These are phyloP conservation scores for Globomyces pollinis-pini DNA, from an alignment of 192 early-diverging fungal genomes.

Conservation along the genomic window DNA sequence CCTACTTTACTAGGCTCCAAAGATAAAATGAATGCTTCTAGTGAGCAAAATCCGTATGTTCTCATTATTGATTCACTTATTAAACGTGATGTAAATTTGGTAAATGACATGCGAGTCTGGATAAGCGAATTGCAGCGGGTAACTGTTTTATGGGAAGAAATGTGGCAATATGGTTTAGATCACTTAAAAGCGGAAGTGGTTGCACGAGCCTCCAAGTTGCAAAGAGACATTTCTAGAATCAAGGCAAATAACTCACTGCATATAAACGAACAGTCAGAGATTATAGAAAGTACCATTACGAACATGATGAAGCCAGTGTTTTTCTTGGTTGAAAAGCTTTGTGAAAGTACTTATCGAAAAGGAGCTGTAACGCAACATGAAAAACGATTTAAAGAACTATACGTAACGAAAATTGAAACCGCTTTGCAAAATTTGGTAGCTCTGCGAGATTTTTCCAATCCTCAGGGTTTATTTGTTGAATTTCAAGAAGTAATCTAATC, in stretches of 20 bases:
- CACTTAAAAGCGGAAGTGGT: constrained; percentile 48
- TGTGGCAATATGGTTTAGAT: constrained; percentile 63
- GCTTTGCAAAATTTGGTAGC: constrained; percentile 40
- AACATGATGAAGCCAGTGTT: constrained; percentile 54
- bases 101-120: constrained; percentile 45
- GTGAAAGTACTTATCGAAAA: constrained; percentile 28
- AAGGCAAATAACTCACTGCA: constrained; percentile 30
- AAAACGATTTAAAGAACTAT: constrained; percentile 53
- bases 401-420: constrained; percentile 42
- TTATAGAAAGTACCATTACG: constrained; percentile 45
- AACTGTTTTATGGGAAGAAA: constrained; percentile 78
- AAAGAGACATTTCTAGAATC: constrained; percentile 48
- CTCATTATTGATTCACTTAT: constrained; percentile 2
- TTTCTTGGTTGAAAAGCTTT: constrained; percentile 43
- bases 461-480: constrained; percentile 46
- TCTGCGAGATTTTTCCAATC: constrained; percentile 29
- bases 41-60: not conserved
- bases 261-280: constrained; percentile 27
- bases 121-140: constrained; percentile 59
- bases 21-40: constrained; percentile 11
- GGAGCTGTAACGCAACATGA: constrained; percentile 53
- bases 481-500: constrained; percentile 49
- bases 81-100: constrained; percentile 17
- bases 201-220: constrained; percentile 45
- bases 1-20: constrained; percentile 49